Evolutionary conservation across 1,284 basidiomycete genomes (phyloP).

Genomic region (Boletus holoroseus): DNA sequence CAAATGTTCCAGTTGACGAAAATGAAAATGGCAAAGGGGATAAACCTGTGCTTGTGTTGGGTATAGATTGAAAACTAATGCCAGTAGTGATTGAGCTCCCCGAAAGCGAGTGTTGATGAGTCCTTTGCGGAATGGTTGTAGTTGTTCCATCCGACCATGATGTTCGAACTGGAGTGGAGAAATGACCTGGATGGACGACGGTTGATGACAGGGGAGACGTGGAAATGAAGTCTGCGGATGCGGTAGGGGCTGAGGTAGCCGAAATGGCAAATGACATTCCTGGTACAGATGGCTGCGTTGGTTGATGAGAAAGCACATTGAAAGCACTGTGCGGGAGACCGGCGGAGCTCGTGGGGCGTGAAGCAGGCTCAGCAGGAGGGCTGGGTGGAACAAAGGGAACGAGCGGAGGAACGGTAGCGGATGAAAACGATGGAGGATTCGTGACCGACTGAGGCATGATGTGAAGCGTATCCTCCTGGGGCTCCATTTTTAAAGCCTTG

Average conservation of each 20-base stretch:
- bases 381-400: slow-evolving; percentile 30
- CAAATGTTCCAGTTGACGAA: slow-evolving; percentile 31
- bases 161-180: slow-evolving; percentile 22
- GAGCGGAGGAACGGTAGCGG: slow-evolving; percentile 18
- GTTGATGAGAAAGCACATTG: slow-evolving; percentile 25
- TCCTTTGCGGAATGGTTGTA: slow-evolving; percentile 26
- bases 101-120: slow-evolving; percentile 36
- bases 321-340: slow-evolving; percentile 29
- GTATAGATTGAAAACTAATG: slow-evolving; percentile 35
- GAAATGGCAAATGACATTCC: slow-evolving; percentile 22
- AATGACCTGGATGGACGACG: slow-evolving; percentile 21
- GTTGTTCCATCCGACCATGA: slow-evolving; percentile 30
- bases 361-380: slow-evolving; percentile 33
- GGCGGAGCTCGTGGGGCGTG: slow-evolving; percentile 42
- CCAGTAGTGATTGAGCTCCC: slow-evolving; percentile 31
- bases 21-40: slow-evolving; percentile 33
- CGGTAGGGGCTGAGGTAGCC: slow-evolving; percentile 17
- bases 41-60: slow-evolving; percentile 29
- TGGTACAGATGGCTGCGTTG: slow-evolving; percentile 22
- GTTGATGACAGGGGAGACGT: slow-evolving; percentile 21
- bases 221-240: slow-evolving; percentile 27
- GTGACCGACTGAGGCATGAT: slow-evolving; percentile 27
- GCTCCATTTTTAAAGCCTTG: slow-evolving; percentile 65
- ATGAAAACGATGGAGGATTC: slow-evolving; percentile 29
- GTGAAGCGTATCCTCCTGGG: slow-evolving; percentile 48